Evolutionary conservation across 768 basidiomycete species (phyloP), one percentile per base, ranked within the genome.

Genomic region (Tricholoma furcatifolium): DNA sequence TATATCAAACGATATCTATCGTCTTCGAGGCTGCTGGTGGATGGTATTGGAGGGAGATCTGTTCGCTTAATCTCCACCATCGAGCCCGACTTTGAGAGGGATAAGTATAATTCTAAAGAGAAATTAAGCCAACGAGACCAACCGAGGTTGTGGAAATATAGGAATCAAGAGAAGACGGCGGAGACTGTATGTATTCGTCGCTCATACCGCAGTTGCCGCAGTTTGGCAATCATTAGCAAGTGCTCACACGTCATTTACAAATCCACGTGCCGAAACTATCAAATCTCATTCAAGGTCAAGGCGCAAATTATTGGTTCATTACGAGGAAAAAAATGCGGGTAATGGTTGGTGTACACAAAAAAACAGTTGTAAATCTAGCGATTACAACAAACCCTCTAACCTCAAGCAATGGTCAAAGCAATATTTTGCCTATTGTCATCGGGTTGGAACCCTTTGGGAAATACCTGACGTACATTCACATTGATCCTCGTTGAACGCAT

Each of bases 381-480:
- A 65, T 82, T 86, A 98, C 81, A n/a, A n/a, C n/a, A n/a, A n/a
- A n/a, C n/a, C n/a, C n/a, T n/a, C n/a, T n/a, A n/a, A n/a, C n/a
- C n/a, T n/a, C n/a, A n/a, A n/a, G n/a, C n/a, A n/a, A n/a, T n/a
- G n/a, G n/a, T n/a, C n/a, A n/a, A n/a, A n/a, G n/a, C n/a, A n/a
- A n/a, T n/a, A n/a, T 57, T 61, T 44, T 48, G 56, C n/a, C n/a
- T n/a, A n/a, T n/a, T n/a, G n/a, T n/a, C n/a, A 39, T 39, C 57
- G 31, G 74, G 74, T 35, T 73, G 62, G 55, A 89, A 91, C 3
- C 80, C 85, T 62, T 80, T 87, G 2, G 88, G 87, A 64, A 91
- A 91, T 6, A 91, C 89, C 65, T 97, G 93, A 49, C 96, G 76
- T 7, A 93, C 91, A 60, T 98, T 98, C 51, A 98, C 76, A 64